These are phyloP conservation scores for Epicoccum nigrum DNA, from an alignment of 2,329 filamentous ascomycete species.

Conservation along the genomic window DNA sequence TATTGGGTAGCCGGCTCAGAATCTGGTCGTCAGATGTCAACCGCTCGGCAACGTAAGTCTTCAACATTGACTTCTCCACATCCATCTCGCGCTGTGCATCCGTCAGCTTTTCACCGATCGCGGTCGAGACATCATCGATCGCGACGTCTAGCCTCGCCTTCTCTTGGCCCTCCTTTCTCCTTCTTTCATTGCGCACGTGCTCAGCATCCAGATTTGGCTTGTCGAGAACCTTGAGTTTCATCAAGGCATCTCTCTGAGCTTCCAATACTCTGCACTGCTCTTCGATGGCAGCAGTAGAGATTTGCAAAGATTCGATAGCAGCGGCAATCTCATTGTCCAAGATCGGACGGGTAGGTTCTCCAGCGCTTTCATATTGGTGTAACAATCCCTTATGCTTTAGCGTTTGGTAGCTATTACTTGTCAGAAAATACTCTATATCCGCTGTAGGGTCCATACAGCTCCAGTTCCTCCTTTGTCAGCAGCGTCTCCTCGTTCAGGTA, in stretches of 20 bases:
- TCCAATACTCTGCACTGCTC: constrained; percentile 67
- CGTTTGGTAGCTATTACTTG: constrained; percentile 35
- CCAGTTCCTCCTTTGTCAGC: constrained; percentile 56
- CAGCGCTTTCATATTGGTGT: constrained; percentile 39
- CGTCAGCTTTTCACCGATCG: constrained; percentile 43
- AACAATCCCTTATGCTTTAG: constrained; percentile 42
- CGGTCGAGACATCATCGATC: constrained; percentile 40
- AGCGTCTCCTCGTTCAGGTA: constrained; percentile 55
- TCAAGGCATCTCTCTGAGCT: constrained; percentile 66
- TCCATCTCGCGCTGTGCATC: constrained; percentile 57
- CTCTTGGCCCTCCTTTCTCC: constrained; percentile 46
- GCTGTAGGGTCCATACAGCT: constrained; percentile 48
- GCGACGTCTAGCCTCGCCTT: constrained; percentile 51
- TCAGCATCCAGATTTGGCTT: constrained; percentile 48
- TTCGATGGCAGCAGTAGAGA: constrained; percentile 68
- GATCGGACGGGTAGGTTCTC: constrained; percentile 53
- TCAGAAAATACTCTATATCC: background rate
- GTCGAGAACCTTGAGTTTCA: constrained; percentile 59
- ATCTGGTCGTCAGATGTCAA: constrained; percentile 70
- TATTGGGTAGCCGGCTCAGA: constrained; percentile 68
- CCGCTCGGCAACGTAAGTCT: constrained; percentile 57
- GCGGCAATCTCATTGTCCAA: constrained; percentile 64
- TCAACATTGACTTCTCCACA: constrained; percentile 53
- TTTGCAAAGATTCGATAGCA: constrained; percentile 68
- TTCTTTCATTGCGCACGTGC: constrained; percentile 47